Evolutionary conservation across 345 rosid species (phyloP), one percentile per base, ranked within the genome.

Genomic region (Nephelium lappaceum): DNA sequence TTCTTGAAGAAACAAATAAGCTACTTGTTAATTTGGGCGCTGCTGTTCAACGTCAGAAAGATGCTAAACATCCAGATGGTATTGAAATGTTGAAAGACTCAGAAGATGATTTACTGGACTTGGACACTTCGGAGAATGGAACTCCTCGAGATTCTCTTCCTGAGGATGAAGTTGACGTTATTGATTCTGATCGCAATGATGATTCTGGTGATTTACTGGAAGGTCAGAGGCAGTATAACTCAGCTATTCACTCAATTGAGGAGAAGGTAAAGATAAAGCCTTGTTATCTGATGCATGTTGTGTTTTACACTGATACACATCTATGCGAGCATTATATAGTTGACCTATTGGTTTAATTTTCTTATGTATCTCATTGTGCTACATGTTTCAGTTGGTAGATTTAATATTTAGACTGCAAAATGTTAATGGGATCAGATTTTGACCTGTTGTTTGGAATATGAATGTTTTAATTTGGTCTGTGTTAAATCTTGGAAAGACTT

Each of bases 11-110:
- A 89, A 94, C 99, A 76, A 94, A 97, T 86, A 94, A 93, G 79
- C 98, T 97, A 58, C 98, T 97, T 81, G 85, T 85, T 81, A 97
- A 93, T 80, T 86, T 97, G 86, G 99, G 99, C 84, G 99, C 99
- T 76, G 98, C 98, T 73, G 99, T 94, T 80, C 98, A 97, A 80
- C 95, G 99, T 73, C 95, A 97, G 85, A 97, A 97, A 91, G 98
- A 87, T 92, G 85, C 90, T 38, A 91, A 90, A 82, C 79, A 71
- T 76, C 78, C 90, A 42, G 98, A 94, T 68, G 97, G 90, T 69
- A 85, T 85, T 80, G 98, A 96, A 81, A 80, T 77, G 57, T 79
- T 89, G 64, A 84, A 89, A 85, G 92, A 88, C 76, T 87, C 84
- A 10, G 99, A 96, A 77, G 86, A 89, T 77, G 97, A 92, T 60